These are phyloP conservation scores for Elaphomyces granulatus DNA, from an alignment of 495 filamentous ascomycete species.

Conservation along the genomic window DNA sequence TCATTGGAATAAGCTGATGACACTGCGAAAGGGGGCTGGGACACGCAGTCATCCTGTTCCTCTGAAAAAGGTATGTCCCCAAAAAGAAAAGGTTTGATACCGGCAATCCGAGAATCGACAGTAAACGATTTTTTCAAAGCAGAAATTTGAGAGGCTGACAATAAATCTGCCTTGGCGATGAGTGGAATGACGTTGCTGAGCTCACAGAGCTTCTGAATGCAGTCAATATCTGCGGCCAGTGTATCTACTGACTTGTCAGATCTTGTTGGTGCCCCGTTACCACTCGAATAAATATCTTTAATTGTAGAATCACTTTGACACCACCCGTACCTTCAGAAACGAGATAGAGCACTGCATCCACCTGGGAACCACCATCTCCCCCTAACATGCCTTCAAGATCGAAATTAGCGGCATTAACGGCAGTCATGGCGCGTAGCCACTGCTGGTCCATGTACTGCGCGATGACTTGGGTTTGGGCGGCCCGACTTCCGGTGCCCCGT, in stretches of 20 bases:
- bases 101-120: slow-evolving; percentile 42
- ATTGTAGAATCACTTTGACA: no score
- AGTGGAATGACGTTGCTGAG: slow-evolving; percentile 81
- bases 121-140: slow-evolving; percentile 41
- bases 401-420: slow-evolving; percentile 44
- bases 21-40: slow-evolving; percentile 52
- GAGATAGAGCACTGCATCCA: slow-evolving; percentile 79
- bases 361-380: slow-evolving; percentile 74
- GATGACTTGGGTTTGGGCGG: slow-evolving; percentile 54
- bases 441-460: slow-evolving; percentile 64
- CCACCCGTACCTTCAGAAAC: slow-evolving; percentile 53
- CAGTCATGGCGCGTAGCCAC: slow-evolving; percentile 46
- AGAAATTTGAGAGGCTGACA: slow-evolving; percentile 44
- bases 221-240: slow-evolving; percentile 59
- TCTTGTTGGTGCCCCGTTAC: no score
- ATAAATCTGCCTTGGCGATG: slow-evolving; percentile 60
- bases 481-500: slow-evolving; percentile 50
- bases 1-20: slow-evolving; percentile 68
- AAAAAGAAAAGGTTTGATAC: slow-evolving; percentile 58
- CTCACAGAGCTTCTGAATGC: slow-evolving; percentile 56
- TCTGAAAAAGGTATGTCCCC: slow-evolving; percentile 21
- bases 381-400: slow-evolving; percentile 72
- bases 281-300: no score
- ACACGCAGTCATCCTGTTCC: slow-evolving; percentile 13
- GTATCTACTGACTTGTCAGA: slow-evolving; percentile 51